These are phyloP conservation scores for Phytophthora litchii DNA, from an alignment of 352 stramenopile species.

Conservation along the genomic window DNA sequence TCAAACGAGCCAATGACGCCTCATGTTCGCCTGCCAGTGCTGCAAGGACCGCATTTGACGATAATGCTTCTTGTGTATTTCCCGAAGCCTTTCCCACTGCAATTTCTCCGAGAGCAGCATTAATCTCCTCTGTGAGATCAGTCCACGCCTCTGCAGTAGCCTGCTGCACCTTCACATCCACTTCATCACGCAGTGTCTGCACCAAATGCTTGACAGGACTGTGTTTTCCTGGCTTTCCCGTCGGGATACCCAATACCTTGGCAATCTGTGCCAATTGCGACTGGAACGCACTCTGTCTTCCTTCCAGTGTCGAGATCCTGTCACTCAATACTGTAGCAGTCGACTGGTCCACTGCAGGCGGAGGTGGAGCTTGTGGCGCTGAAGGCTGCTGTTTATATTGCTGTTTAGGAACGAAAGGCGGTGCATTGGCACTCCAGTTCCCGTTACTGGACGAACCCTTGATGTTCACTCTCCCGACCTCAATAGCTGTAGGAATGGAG, in stretches of 20 bases:
- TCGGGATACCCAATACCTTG: slow-evolving; percentile 68
- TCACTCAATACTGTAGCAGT: slow-evolving; percentile 60
- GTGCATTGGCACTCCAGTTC: slow-evolving; percentile 33
- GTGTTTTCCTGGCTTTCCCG: slow-evolving; percentile 73
- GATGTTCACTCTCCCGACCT: slow-evolving; percentile 15
- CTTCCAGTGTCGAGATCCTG: slow-evolving; percentile 81
- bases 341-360: slow-evolving; percentile 14
- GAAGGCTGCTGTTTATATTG: slow-evolving; percentile 18
- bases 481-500: slow-evolving; percentile 18
- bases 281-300: slow-evolving; percentile 82
- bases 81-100: slow-evolving; percentile 4
- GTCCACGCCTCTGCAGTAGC: slow-evolving; percentile 8
- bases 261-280: slow-evolving; percentile 83
- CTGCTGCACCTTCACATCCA: slow-evolving; percentile 40
- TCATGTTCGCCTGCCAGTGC: slow-evolving; percentile 75
- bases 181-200: slow-evolving; percentile 75
- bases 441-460: slow-evolving; percentile 1
- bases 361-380: slow-evolving; percentile 5
- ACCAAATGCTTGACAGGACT: slow-evolving; percentile 73
- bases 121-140: slow-evolving; percentile 22
- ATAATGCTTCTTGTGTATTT: slow-evolving; percentile 28
- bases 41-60: slow-evolving; percentile 55
- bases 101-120: slow-evolving; percentile 12
- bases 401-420: slow-evolving; percentile 40
- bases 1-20: slow-evolving; percentile 70